Evolutionary conservation across 225 moss, liverwort and hornwort genomes (phyloP).

Genomic region (Climacium dendroides): DNA sequence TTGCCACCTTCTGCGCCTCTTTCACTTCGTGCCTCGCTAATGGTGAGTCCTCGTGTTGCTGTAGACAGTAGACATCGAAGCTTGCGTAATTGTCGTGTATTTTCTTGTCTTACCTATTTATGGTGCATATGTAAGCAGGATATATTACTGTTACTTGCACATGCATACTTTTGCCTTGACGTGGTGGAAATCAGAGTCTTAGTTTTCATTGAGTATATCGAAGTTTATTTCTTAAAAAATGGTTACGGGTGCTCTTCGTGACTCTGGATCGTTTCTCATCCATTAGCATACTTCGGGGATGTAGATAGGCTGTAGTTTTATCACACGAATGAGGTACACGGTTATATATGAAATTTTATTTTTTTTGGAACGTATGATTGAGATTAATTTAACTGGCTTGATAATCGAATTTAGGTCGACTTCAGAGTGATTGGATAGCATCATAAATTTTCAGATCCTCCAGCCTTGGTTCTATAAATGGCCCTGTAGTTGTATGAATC

Average conservation of each 20-base stretch:
- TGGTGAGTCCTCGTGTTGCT: slow-evolving; percentile 42
- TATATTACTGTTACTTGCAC: not conserved
- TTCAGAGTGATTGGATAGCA: not conserved
- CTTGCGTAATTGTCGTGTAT: not conserved
- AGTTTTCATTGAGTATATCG: not conserved
- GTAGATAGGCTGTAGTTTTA: not conserved
- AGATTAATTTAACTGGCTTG: not conserved
- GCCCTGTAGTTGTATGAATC: not conserved
- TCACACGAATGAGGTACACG: not conserved
- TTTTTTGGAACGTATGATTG: not conserved
- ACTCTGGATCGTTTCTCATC: not conserved
- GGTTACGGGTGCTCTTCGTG: not conserved
- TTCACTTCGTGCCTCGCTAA: slow-evolving; percentile 82
- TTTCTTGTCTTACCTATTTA: not conserved
- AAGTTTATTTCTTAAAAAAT: not conserved
- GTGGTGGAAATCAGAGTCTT: not conserved
- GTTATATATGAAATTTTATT: not conserved
- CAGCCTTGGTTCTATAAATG: not conserved
- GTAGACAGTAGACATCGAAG: not conserved
- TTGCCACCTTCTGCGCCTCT: slow-evolving; percentile 78
- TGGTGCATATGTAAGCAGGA: not conserved
- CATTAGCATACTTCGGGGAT: not conserved
- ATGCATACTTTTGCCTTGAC: not conserved
- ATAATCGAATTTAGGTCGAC: not conserved
- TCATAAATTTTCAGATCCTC: not conserved